phyloP scores from a whole-genome alignment of 1,284 basidiomycete species.

The Ganoderma boninense region DNA sequence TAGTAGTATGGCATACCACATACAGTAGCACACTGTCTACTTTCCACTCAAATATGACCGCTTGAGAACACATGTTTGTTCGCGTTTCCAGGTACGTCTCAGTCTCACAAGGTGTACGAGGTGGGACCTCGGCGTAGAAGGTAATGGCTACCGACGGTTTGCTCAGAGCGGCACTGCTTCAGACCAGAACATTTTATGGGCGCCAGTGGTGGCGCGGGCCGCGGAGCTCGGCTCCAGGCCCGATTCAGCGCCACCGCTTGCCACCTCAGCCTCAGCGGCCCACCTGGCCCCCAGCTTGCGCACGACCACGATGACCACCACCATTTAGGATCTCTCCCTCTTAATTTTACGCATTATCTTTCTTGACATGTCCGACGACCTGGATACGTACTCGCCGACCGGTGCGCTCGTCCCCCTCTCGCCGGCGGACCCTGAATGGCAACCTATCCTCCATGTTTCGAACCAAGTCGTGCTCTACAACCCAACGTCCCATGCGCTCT shows the following conservation, averaged over 20 bases:
- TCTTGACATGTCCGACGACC: slow-evolving; percentile 31
- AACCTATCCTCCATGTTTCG: slow-evolving; percentile 77
- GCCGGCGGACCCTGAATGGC: slow-evolving; percentile 57
- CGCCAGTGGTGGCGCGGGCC: not conserved
- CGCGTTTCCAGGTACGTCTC: not conserved
- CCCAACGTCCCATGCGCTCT: slow-evolving; percentile 84
- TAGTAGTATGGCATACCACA: no score
- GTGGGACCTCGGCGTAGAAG: not conserved
- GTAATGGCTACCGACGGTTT: no score
- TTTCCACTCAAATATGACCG: no score
- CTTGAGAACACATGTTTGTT: no score
- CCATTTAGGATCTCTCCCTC: not conserved
- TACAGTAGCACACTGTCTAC: not conserved
- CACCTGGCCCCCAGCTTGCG: not conserved
- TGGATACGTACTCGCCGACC: slow-evolving; percentile 31
- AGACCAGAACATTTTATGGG: not conserved
- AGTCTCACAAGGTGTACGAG: not conserved
- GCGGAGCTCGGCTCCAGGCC: not conserved
- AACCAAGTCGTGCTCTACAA: slow-evolving; percentile 93
- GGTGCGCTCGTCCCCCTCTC: slow-evolving; percentile 35
- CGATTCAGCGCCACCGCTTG: not conserved
- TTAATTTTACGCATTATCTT: not conserved
- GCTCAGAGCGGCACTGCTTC: no score
- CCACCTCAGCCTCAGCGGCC: not conserved
- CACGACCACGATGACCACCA: slow-evolving; percentile 21